Conservation (phyloP, 148 eudicot species). For the Simmondsia chinensis region DNA sequence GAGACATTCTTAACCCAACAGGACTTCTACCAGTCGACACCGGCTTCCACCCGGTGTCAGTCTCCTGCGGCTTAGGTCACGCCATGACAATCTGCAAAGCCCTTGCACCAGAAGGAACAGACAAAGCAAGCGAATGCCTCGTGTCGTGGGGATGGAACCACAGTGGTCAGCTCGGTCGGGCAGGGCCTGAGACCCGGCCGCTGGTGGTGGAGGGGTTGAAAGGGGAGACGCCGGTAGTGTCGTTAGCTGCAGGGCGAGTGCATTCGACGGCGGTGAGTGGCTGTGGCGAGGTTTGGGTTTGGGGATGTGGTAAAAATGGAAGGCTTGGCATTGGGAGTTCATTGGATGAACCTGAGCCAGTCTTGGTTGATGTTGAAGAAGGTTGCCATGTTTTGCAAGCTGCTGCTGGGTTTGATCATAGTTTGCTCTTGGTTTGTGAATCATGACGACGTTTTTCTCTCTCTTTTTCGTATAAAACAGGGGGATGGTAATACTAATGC, state of each 20-base stretch:
- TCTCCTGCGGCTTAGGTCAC: slow-evolving; percentile 87
- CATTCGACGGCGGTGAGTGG: slow-evolving; percentile 69
- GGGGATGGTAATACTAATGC: background rate
- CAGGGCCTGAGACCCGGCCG: slow-evolving; percentile 53
- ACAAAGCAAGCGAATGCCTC: slow-evolving; percentile 15
- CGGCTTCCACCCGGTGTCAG: slow-evolving; percentile 30
- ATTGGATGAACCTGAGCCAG: slow-evolving; percentile 65
- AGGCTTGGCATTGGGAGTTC: slow-evolving; percentile 94
- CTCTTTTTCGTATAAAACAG: background rate
- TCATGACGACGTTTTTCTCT: slow-evolving; percentile 8
- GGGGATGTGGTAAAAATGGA: slow-evolving; percentile 97
- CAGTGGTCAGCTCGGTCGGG: slow-evolving; percentile 80
- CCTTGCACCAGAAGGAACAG: slow-evolving; percentile 10
- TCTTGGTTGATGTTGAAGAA: slow-evolving; percentile 52
- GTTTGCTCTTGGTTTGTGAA: slow-evolving; percentile 52
- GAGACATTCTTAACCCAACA: slow-evolving; percentile 31
- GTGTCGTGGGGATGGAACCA: slow-evolving; percentile 97
- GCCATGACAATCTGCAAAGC: slow-evolving; percentile 61
- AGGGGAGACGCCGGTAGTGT: slow-evolving; percentile 36
- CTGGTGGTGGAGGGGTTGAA: slow-evolving; percentile 34
- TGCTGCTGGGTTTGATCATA: slow-evolving; percentile 89
- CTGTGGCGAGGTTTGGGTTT: slow-evolving; percentile 53
- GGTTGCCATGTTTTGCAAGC: slow-evolving; percentile 63
- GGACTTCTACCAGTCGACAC: slow-evolving; percentile 61
- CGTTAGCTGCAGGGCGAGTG: slow-evolving; percentile 72